Percentiles rank a stretch among this genome's conserved stretches.
phyloP scores from a whole-genome alignment of 192 early-diverging fungal species.

The Entophlyctis luteolus region DNA sequence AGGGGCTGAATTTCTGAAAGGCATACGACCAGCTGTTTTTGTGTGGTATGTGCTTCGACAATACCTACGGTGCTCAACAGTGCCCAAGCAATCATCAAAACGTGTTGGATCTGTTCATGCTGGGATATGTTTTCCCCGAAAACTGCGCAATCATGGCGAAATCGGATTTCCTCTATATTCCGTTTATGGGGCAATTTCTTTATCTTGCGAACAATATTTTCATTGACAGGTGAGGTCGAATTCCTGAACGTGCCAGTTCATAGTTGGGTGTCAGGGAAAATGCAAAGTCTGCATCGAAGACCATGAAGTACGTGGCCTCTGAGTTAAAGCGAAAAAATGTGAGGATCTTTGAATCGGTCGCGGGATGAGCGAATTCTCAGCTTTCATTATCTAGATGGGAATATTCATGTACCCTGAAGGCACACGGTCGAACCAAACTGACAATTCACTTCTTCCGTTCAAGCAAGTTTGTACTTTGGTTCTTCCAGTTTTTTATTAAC shows the following conservation, averaged over 20 bases:
- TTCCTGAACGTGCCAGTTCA: constrained; percentile 56
- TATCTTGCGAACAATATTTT: constrained; percentile 78
- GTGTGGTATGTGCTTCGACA: not conserved
- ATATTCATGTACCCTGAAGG: constrained; percentile 92
- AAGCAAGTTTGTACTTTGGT: constrained; percentile 66
- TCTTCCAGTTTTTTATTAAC: constrained; percentile 73
- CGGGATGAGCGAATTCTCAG: not conserved
- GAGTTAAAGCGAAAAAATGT: constrained; percentile 67
- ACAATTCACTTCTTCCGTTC: constrained; percentile 75
- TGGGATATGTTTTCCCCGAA: constrained; percentile 3
- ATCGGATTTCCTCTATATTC: constrained; percentile 3
- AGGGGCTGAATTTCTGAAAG: not conserved
- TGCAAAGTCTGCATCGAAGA: constrained; percentile 65
- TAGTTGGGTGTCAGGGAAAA: constrained; percentile 85
- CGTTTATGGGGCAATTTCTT: constrained; percentile 43
- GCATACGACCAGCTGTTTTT: constrained; percentile 6
- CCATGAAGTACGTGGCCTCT: constrained; percentile 69
- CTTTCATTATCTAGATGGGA: constrained; percentile 36
- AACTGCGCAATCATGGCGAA: constrained; percentile 25
- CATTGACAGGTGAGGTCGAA: constrained; percentile 59
- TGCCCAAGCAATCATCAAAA: constrained; percentile 70
- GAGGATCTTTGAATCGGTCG: constrained; percentile 52
- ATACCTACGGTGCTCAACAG: not conserved
- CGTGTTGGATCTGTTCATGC: constrained; percentile 58
- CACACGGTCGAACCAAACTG: constrained; percentile 70